These are phyloP conservation scores for Cryptococcus deneoformans DNA, from an alignment of 1,284 basidiomycete species.

Conservation along the genomic window DNA sequence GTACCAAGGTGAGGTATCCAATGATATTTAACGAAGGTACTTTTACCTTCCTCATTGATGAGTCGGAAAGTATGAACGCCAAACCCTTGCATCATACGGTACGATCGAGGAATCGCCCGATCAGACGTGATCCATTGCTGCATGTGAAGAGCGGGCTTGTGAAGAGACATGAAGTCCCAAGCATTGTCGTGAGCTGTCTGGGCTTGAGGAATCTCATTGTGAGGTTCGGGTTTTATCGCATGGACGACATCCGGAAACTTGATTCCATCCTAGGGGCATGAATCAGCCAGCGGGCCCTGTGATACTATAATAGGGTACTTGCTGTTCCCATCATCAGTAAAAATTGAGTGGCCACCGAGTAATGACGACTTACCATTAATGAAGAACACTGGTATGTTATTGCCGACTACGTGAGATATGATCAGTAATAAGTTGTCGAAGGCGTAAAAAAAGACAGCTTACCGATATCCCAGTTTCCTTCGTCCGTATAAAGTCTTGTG, in stretches of 20 bases:
- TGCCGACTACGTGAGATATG: constrained; percentile 22
- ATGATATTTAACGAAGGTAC: constrained; percentile 81
- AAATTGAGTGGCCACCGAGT: constrained; percentile 31
- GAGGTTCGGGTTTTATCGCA: constrained; percentile 61
- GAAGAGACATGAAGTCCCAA: constrained; percentile 67
- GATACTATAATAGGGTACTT: not conserved
- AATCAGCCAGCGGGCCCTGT: too few species aligned
- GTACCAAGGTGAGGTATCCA: constrained; percentile 70
- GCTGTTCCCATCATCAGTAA: not conserved
- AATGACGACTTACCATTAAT: constrained; percentile 46
- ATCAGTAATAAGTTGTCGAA: not conserved
- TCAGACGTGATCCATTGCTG: constrained; percentile 81
- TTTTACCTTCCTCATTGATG: constrained; percentile 62
- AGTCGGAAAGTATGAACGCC: constrained; percentile 76
- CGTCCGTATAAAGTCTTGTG: constrained; percentile 71
- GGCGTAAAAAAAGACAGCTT: not conserved
- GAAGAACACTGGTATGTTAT: constrained; percentile 72
- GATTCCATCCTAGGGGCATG: constrained; percentile 55
- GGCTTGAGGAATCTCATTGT: constrained; percentile 60
- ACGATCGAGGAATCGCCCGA: constrained; percentile 72
- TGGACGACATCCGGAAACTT: constrained; percentile 81
- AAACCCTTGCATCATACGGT: constrained; percentile 81
- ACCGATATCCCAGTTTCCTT: constrained; percentile 80
- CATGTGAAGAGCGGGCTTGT: constrained; percentile 62
- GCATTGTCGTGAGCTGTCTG: constrained; percentile 65